Percentiles rank a stretch among this genome's conserved stretches.
Evolutionary conservation across 805 yeast genomes (phyloP).

Genomic region (Saturnispora silvae): DNA sequence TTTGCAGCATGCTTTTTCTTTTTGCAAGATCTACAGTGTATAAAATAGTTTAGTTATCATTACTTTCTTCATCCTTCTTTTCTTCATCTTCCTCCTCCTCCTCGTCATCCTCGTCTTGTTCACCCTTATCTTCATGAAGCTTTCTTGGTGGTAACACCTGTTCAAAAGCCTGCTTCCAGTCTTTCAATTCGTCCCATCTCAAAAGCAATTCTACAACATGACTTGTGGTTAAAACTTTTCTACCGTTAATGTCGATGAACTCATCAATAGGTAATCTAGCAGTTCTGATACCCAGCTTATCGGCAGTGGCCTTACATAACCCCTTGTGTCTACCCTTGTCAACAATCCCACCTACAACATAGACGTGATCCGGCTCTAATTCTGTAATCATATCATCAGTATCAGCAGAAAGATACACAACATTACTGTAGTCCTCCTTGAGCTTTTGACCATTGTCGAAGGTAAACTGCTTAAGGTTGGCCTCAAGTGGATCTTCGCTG

Average conservation of each 20-base stretch:
- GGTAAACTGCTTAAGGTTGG: conserved; percentile 13
- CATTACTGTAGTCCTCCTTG: conserved; percentile 26
- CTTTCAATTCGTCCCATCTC: conserved; percentile 64
- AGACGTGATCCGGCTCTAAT: conserved; percentile 60
- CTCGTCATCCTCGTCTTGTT: not conserved
- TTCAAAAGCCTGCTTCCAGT: conserved; percentile 85
- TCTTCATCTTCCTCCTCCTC: not conserved
- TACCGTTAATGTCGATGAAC: conserved; percentile 69
- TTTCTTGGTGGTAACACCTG: conserved; percentile 80
- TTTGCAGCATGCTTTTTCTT: no score
- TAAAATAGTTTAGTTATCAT: no score
- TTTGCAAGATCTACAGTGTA: no score
- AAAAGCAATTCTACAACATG: conserved; percentile 88
- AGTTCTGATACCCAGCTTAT: conserved; percentile 55
- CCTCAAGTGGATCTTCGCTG: conserved; percentile 28
- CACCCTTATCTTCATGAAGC: conserved; percentile 17
- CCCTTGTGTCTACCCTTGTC: conserved; percentile 85
- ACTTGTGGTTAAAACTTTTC: conserved; percentile 84
- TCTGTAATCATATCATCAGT: conserved; percentile 58
- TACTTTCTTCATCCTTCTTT: not conserved
- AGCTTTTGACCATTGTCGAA: conserved; percentile 36
- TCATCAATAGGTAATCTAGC: conserved; percentile 82
- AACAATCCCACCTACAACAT: conserved; percentile 91
- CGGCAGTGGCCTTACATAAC: conserved; percentile 75
- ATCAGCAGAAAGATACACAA: conserved; percentile 77